Base-by-base conservation (phyloP, 2,329 filamentous ascomycete genomes). In the Fusarium vanettenii region DNA sequence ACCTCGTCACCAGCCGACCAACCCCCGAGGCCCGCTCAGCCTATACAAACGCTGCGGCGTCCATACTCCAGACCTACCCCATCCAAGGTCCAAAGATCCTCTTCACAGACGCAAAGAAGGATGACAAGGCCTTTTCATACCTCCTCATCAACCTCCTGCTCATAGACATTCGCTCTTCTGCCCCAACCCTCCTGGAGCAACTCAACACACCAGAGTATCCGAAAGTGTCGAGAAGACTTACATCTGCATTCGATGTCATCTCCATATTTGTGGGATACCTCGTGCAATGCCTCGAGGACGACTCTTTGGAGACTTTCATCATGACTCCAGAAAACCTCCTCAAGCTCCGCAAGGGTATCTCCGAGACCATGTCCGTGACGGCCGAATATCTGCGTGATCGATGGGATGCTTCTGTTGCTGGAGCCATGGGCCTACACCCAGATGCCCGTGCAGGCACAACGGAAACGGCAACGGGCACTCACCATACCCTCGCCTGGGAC, bases 381-480 rank as follows among this genome's bases (percentile, higher is more conserved):
- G 87, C 92, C 69, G 92, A 93, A 81, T 92, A 91, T 79, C 85
- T 94, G 2, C 88, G 91, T 45, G 92, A 94, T 78, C 84, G 92
- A n/a, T 93, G 90, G 90, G 92, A 94, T 78, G 90, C 89, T 6
- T 88, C 89, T 2, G 84, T 89, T n/a, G 88, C 90, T 5, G 91
- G 91, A 13, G 89, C 89, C 8, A 86, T 88, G 79, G 91, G 91
- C 4, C 79, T 93, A 8, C 89, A 93, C 76, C 88, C 88, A 1
- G 87, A 88, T 11, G 89, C 90, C 6, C 87, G 90, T 37, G 70
- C 78, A 2, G 84, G 82, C 14, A 82, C 82, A 3, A 81, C 86
- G 16, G 82, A 87, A 43, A 87, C 86, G 2, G 81, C 82, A 16
- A 82, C 83, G 14, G 88, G 88, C 2, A 84, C 82, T 18, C 83